These are phyloP conservation scores for Caryopteris hybrid DNA, from an alignment of 305 asterid genomes.

Conservation along the genomic window DNA sequence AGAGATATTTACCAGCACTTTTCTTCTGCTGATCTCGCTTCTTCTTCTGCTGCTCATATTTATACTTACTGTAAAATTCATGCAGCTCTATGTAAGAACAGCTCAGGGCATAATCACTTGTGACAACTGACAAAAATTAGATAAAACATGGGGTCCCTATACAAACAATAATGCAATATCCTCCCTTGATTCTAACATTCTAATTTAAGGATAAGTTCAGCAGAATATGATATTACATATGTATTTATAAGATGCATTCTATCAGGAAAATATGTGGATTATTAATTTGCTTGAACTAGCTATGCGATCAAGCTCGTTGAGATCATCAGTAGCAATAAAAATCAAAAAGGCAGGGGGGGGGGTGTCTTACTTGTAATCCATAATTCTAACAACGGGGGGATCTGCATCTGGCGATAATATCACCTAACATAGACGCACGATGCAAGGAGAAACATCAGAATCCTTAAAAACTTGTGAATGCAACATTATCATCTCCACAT, in stretches of 20 bases:
- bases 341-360: background rate
- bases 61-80: conserved; percentile 61
- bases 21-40: conserved; percentile 96
- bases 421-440: conserved; percentile 51
- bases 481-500: background rate
- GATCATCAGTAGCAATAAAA: conserved; percentile 2
- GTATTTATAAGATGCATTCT: background rate
- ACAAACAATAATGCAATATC: conserved; percentile 12
- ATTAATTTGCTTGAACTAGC: background rate
- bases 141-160: background rate
- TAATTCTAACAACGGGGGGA: conserved; percentile 86
- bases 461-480: conserved; percentile 14
- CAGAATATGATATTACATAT: background rate
- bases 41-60: conserved; percentile 89
- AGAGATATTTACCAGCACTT: conserved; percentile 49
- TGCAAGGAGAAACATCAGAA: conserved; percentile 20
- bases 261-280: background rate
- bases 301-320: background rate
- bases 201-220: background rate
- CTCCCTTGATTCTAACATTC: background rate
- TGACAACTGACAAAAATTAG: background rate
- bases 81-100: conserved; percentile 20
- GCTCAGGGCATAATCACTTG: background rate
- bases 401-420: conserved; percentile 92
- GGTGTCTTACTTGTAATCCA: conserved; percentile 86